phyloP scores from a whole-genome alignment of 768 basidiomycete genomes.

The Serendipita sp. region DNA sequence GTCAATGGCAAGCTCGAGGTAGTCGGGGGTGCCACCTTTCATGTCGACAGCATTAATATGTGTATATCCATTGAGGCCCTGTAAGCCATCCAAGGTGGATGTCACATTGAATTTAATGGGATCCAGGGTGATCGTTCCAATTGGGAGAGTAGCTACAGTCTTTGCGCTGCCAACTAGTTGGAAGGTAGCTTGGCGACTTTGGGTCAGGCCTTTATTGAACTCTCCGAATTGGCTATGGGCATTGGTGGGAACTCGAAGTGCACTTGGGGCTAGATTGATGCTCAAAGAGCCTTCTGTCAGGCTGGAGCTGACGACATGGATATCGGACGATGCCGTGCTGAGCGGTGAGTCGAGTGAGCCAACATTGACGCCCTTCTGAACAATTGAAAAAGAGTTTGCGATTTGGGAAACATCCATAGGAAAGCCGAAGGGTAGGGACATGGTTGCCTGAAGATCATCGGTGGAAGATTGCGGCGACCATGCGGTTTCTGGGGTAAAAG shows the following conservation, averaged over 20 bases:
- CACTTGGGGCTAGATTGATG: slow-evolving; percentile 42
- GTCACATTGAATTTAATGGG: slow-evolving; percentile 58
- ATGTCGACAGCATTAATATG: slow-evolving; percentile 48
- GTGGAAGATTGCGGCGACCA: slow-evolving; percentile 46
- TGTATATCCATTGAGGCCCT: slow-evolving; percentile 41
- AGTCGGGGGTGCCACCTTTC: slow-evolving; percentile 41
- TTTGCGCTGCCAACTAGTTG: slow-evolving; percentile 41
- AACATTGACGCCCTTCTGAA: slow-evolving; percentile 33
- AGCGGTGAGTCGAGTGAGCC: slow-evolving; percentile 31
- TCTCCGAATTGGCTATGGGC: slow-evolving; percentile 37
- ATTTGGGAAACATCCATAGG: slow-evolving; percentile 40
- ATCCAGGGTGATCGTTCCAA: slow-evolving; percentile 53
- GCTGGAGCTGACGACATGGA: slow-evolving; percentile 34
- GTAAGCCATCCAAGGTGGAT: slow-evolving; percentile 41
- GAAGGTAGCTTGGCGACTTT: slow-evolving; percentile 25
- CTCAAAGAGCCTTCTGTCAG: slow-evolving; percentile 49
- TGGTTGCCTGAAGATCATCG: slow-evolving; percentile 39
- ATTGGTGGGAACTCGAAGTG: slow-evolving; percentile 30
- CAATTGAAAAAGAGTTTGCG: slow-evolving; percentile 47
- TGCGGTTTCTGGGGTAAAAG: slow-evolving; percentile 35
- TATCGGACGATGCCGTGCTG: slow-evolving; percentile 45
- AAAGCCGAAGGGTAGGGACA: slow-evolving; percentile 61
- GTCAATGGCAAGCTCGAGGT: slow-evolving; percentile 41
- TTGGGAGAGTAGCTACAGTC: slow-evolving; percentile 42
- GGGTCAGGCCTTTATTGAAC: slow-evolving; percentile 24